Percentiles rank a stretch among this genome's conserved stretches.
phyloP scores from a whole-genome alignment of 441 rosid genomes.

The Dalechampia spathulata region DNA sequence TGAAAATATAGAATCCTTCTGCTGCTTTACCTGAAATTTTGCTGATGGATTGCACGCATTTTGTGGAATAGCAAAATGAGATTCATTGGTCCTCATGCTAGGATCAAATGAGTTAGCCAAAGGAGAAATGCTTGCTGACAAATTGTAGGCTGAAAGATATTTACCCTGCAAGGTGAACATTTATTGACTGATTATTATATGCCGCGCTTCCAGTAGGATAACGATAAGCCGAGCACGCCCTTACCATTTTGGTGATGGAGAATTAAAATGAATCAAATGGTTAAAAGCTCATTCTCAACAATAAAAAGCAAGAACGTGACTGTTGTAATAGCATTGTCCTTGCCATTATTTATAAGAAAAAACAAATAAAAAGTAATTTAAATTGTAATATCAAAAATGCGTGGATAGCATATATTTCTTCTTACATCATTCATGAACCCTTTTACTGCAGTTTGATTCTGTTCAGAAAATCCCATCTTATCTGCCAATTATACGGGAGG shows the following conservation, averaged over 20 bases:
- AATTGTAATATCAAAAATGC: neutral
- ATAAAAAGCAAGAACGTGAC: no score
- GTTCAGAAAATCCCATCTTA: constrained; percentile 36
- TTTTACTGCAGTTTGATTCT: constrained; percentile 32
- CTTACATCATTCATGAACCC: constrained; percentile 46
- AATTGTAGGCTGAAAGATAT: constrained; percentile 28
- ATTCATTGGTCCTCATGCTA: constrained; percentile 22
- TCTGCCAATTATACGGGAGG: constrained; percentile 30
- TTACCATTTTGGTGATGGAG: no score
- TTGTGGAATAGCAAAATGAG: constrained; percentile 17
- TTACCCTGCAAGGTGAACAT: constrained; percentile 42
- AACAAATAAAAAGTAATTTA: neutral
- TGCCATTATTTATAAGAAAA: constrained; percentile 3
- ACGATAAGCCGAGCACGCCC: no score
- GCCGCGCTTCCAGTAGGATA: no score
- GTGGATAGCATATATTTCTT: constrained; percentile 12
- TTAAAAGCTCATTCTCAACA: no score
- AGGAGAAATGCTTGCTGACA: constrained; percentile 28
- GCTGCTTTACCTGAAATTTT: no score
- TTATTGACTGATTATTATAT: constrained; percentile 1
- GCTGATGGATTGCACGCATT: no score
- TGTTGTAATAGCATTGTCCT: no score
- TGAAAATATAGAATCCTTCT: constrained; percentile 23
- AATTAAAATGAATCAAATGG: no score
- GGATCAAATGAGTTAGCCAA: constrained; percentile 27